phyloP scores from a whole-genome alignment of 2,329 filamentous ascomycete species.

The Cladosporium sp. region DNA sequence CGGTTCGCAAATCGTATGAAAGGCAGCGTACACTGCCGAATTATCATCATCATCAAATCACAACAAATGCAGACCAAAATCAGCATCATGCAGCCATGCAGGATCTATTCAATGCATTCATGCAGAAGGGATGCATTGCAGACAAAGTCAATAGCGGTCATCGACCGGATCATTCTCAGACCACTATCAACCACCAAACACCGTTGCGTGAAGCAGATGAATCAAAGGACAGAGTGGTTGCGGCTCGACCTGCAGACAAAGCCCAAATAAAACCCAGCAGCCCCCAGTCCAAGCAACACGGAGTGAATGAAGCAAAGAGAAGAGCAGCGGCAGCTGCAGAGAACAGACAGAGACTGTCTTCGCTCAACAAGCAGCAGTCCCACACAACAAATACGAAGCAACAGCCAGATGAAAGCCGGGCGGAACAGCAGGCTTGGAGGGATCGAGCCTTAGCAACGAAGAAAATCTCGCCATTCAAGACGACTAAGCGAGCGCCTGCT shows the following conservation, averaged over 20 bases:
- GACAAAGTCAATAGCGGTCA: neutral
- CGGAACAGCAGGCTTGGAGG: neutral
- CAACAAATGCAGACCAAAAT: neutral
- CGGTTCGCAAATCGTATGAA: neutral
- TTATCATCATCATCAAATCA: neutral
- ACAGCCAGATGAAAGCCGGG: neutral
- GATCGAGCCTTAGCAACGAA: neutral
- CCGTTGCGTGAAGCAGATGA: neutral
- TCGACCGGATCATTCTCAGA: too few species aligned
- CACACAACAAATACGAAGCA: too few species aligned
- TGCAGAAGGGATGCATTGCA: neutral
- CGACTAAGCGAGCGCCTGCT: neutral
- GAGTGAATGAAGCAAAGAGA: neutral
- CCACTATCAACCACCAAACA: too few species aligned
- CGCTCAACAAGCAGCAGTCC: too few species aligned
- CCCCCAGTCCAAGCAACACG: neutral
- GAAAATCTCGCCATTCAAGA: neutral
- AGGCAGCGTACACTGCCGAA: neutral
- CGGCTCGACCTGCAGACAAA: too few species aligned
- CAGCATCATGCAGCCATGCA: neutral
- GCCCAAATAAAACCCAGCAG: neutral
- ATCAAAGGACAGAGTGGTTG: neutral
- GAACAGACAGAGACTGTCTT: neutral
- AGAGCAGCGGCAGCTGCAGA: neutral
- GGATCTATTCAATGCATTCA: neutral